Conservation (phyloP, 2,329 filamentous ascomycete genomes). For the Cladosporium sp. region DNA sequence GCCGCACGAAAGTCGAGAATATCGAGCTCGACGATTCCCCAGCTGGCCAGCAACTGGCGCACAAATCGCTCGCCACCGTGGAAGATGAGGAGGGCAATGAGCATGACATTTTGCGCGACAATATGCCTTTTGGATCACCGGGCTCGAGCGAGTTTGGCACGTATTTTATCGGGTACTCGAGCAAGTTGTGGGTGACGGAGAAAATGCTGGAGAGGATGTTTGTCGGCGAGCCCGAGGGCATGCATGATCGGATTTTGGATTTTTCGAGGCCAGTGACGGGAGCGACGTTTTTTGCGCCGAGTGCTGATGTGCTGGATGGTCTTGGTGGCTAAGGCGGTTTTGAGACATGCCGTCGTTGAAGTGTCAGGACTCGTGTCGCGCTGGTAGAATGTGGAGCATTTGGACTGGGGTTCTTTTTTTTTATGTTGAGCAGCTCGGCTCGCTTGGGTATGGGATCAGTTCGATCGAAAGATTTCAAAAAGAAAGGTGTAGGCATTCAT, state of each 20-base stretch:
- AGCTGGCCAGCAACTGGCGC: constrained; percentile 34
- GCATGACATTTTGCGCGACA: constrained; percentile 52
- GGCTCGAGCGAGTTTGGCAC: constrained; percentile 35
- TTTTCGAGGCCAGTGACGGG: constrained; percentile 52
- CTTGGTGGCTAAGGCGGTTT: too few species aligned
- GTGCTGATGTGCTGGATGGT: neutral
- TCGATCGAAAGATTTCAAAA: too few species aligned
- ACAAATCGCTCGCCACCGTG: constrained; percentile 51
- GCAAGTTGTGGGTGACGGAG: constrained; percentile 35
- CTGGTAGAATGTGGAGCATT: too few species aligned
- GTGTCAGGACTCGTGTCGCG: too few species aligned
- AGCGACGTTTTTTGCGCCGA: constrained; percentile 47
- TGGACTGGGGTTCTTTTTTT: too few species aligned
- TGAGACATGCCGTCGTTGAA: too few species aligned
- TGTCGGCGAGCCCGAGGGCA: constrained; percentile 46
- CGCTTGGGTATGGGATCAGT: too few species aligned
- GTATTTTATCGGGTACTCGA: constrained; percentile 7
- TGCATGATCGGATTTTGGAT: constrained; percentile 53
- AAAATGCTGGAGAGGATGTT: constrained; percentile 57
- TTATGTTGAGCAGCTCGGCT: too few species aligned
- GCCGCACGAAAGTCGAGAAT: constrained; percentile 55
- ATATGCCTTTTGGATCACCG: constrained; percentile 57
- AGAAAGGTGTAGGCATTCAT: too few species aligned
- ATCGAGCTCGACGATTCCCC: constrained; percentile 51
- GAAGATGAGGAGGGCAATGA: constrained; percentile 48